Evolutionary conservation across 148 eudicot species (phyloP), one percentile per base, ranked within the genome.

Genomic region (Rhododendron vialii): DNA sequence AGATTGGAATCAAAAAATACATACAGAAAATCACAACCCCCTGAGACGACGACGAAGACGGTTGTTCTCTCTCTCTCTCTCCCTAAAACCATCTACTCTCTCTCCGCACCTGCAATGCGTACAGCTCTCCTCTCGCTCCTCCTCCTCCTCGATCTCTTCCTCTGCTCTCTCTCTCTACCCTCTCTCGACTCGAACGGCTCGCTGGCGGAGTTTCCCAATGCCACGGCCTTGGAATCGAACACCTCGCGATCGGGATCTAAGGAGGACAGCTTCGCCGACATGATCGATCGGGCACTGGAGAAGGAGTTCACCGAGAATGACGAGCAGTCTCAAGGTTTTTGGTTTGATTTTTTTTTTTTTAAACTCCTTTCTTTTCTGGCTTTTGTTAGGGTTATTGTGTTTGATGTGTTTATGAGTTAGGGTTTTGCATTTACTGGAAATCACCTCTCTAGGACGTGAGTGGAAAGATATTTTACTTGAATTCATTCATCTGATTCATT

Each of bases 221-320:
- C 35, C 75, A 59, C 84, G 82, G 87, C 38, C 51, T 78, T 81
- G 30, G 86, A 51, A 61, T 55, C 69, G 59, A 83, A 74, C 63
- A 35, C 88, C 17, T 82, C 90, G 1, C 81, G 74, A 33, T 30
- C 91, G 26, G 84, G 82, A 81, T 74, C 89, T 63, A 91, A 92
- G 87, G 96, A 92, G 43, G 90, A 89, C 28, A 96, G 98, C 85
- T 94, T 96, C 18, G 98, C 99, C 63, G 98, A 92, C 59, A 95
- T 96, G 93, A 93, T 96, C 88, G 99, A 95, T 94, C 98, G 99
- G 18, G 99, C 99, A 13, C 89, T 96, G 20, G 94, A 94, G 89
- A 95, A 95, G 71, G 99, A 96, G 89, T 96, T 96, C 84, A 90
- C 98, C 24, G 99, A 96, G 82, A 94, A 89, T 85, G 98, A 90